Percentiles rank a stretch among this genome's conserved stretches.
Conservation (phyloP, 2,329 filamentous ascomycete species). For the Penicillium sp. region DNA sequence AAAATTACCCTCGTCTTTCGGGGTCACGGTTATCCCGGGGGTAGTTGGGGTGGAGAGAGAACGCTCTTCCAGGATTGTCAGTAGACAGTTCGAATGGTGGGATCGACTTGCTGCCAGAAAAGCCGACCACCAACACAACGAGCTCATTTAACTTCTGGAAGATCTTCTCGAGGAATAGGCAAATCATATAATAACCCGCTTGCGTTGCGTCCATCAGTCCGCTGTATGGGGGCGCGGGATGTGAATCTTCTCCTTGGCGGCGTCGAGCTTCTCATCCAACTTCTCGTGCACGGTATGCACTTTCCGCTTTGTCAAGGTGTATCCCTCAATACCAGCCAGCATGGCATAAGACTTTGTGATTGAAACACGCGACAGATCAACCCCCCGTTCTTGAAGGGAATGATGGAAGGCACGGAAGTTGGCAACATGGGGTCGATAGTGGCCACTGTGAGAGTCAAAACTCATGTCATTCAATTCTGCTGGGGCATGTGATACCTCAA, state of each 20-base stretch:
- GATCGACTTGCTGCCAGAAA: no score
- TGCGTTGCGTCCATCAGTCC: no score
- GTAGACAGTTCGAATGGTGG: no score
- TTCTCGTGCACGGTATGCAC: conserved; percentile 23
- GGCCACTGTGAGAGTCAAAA: conserved; percentile 59
- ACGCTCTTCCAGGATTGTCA: no score
- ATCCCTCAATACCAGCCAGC: conserved; percentile 77
- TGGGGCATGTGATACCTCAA: conserved; percentile 34
- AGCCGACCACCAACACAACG: no score
- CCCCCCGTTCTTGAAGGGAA: conserved; percentile 67
- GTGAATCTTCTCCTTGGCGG: conserved; percentile 13
- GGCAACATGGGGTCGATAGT: conserved; percentile 78
- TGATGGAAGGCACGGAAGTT: conserved; percentile 82
- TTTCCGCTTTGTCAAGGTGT: conserved; percentile 60
- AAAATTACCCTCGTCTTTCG: no score
- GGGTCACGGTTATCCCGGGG: no score
- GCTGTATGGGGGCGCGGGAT: no score
- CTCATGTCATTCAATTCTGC: neutral
- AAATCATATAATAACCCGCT: no score
- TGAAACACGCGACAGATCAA: conserved; percentile 74
- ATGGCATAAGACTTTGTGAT: conserved; percentile 81
- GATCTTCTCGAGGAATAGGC: no score
- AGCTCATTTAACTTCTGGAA: no score
- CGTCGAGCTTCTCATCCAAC: conserved; percentile 23
- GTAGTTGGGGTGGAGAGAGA: no score